phyloP scores from a whole-genome alignment of 164 flowering plant genomes.

The Macadamia tetraphylla region DNA sequence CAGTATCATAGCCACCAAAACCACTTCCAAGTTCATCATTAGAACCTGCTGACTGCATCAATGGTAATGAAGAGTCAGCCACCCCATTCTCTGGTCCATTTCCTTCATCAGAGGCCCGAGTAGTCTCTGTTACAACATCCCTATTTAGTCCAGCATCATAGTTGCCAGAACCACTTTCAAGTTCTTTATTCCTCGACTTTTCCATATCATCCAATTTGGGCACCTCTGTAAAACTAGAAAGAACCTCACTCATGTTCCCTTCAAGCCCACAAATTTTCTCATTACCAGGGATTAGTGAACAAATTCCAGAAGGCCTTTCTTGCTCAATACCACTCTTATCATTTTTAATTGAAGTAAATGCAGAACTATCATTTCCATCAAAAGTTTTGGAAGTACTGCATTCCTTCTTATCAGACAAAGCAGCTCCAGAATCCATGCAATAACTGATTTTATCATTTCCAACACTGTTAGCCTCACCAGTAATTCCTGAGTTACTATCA shows the following conservation, averaged over 20 bases:
- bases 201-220: slow-evolving; percentile 17
- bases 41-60: background rate
- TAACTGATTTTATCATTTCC: slow-evolving; percentile 1
- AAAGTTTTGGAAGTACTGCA: slow-evolving; percentile 3
- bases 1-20: slow-evolving; percentile 14
- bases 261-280: slow-evolving; percentile 15
- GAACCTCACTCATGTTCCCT: slow-evolving; percentile 13
- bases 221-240: slow-evolving; percentile 13
- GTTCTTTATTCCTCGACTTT: slow-evolving; percentile 15
- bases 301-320: slow-evolving; percentile 15
- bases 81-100: slow-evolving; percentile 5
- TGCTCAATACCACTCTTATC: slow-evolving; percentile 16
- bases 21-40: slow-evolving; percentile 16
- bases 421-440: background rate
- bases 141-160: slow-evolving; percentile 10
- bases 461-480: slow-evolving; percentile 3
- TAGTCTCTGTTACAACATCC: slow-evolving; percentile 3
- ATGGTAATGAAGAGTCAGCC: slow-evolving; percentile 12
- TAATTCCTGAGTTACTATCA: slow-evolving; percentile 4
- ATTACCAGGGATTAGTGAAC: slow-evolving; percentile 13
- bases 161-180: slow-evolving; percentile 15
- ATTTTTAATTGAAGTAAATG: slow-evolving; percentile 3
- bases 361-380: slow-evolving; percentile 14
- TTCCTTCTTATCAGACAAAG: background rate
- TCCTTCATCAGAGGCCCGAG: slow-evolving; percentile 5